Evolutionary conservation across 305 asterid species (phyloP).

Genomic region (Fraxinus platypoda): DNA sequence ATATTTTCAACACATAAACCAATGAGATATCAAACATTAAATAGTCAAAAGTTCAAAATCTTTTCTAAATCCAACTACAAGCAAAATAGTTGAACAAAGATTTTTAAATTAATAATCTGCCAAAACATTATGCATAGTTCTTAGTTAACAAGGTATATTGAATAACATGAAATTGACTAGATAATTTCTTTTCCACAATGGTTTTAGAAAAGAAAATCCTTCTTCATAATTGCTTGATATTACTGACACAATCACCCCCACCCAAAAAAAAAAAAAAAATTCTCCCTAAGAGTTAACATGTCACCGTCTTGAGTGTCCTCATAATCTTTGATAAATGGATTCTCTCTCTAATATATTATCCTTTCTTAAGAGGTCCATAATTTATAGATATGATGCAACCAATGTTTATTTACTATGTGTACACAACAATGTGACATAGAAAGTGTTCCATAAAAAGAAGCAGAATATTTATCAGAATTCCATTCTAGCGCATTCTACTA

Average conservation of each 20-base stretch:
- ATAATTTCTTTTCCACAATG: neutral
- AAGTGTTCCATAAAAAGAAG: neutral
- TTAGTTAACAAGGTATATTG: neutral
- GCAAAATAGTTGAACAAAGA: neutral
- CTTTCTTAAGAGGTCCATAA: neutral
- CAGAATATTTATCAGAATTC: neutral
- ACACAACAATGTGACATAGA: neutral
- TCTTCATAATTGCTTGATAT: neutral
- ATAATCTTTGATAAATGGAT: neutral
- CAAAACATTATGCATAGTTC: neutral
- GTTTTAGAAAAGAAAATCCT: too few relatives aligned
- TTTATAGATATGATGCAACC: neutral
- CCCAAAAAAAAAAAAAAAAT: too few relatives aligned
- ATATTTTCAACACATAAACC: constrained; percentile 6
- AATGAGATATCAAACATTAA: neutral
- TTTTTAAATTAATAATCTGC: neutral
- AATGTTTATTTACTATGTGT: neutral
- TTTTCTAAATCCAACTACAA: neutral
- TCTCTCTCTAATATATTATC: neutral
- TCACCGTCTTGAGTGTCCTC: neutral
- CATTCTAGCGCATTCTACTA: too few relatives aligned
- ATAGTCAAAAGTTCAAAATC: constrained; percentile 9
- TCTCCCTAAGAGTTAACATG: neutral
- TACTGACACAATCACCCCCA: neutral
- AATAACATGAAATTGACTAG: neutral